A percentile compares a stretch with the other conserved stretches of the same genome.
Evolutionary conservation across 2,329 filamentous ascomycete genomes (phyloP).

Genomic region (Neopestalotiopsis rosae): DNA sequence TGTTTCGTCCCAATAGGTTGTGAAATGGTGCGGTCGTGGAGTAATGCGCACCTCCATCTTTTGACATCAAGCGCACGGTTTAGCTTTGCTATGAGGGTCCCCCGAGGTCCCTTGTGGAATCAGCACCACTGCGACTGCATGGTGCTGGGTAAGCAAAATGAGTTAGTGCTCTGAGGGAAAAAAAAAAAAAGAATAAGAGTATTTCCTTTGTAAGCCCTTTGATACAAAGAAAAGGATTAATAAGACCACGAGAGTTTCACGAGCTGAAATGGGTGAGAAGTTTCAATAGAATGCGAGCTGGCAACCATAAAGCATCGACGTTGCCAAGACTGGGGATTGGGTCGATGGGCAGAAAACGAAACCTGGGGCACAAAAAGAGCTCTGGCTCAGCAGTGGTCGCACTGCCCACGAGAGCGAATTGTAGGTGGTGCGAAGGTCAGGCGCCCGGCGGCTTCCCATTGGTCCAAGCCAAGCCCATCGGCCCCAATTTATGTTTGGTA

Average conservation of each 20-base stretch:
- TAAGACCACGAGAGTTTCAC: no score
- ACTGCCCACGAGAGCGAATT: not conserved
- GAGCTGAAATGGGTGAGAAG: not conserved
- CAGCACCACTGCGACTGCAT: not conserved
- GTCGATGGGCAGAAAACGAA: not conserved
- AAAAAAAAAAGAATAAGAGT: not conserved
- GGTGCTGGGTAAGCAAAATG: not conserved
- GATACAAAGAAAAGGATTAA: not conserved
- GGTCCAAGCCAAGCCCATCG: not conserved
- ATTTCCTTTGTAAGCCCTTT: not conserved
- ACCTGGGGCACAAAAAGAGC: not conserved
- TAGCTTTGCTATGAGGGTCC: not conserved
- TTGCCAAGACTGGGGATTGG: constrained; percentile 7
- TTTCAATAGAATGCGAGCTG: not conserved
- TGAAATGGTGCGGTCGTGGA: not conserved
- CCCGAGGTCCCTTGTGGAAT: not conserved
- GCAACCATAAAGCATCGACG: not conserved
- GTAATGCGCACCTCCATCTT: constrained; percentile 2
- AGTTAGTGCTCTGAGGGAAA: not conserved
- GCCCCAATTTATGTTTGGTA: not conserved
- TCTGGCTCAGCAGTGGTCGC: not conserved
- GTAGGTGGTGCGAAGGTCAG: not conserved
- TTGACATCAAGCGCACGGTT: not conserved
- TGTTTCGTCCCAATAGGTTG: not conserved
- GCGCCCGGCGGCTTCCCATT: not conserved